These are phyloP conservation scores for Peniophora sp. DNA, from an alignment of 1,284 basidiomycete genomes.

Conservation along the genomic window DNA sequence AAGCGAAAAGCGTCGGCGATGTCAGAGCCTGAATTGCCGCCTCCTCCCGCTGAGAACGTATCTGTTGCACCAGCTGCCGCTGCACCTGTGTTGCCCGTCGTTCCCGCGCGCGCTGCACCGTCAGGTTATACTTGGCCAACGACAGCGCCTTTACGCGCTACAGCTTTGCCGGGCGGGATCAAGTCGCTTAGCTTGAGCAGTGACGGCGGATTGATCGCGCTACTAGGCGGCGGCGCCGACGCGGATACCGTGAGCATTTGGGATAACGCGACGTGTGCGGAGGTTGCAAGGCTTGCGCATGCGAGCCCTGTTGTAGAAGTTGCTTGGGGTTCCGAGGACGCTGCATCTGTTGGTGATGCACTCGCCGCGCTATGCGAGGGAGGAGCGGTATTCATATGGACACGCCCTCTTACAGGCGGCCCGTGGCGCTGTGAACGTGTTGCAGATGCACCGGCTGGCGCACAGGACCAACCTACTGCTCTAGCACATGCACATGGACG, in stretches of 20 bases:
- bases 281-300: slow-evolving; percentile 36
- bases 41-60: background rate
- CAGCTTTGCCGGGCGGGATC: background rate
- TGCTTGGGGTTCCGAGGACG: slow-evolving; percentile 50
- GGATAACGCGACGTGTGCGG: slow-evolving; percentile 26
- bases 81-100: background rate
- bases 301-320: slow-evolving; percentile 34
- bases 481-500: slow-evolving; percentile 47
- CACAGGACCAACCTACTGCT: slow-evolving; percentile 34
- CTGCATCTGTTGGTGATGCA: slow-evolving; percentile 33
- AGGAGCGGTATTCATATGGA: slow-evolving; percentile 54
- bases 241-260: slow-evolving; percentile 48
- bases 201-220: background rate
- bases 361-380: slow-evolving; percentile 38
- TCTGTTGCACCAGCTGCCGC: background rate
- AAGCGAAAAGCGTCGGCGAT: no score
- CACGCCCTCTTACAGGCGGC: slow-evolving; percentile 9
- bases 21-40: background rate
- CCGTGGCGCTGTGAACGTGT: no score
- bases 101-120: background rate
- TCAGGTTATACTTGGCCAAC: background rate
- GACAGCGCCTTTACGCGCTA: background rate
- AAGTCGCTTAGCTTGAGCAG: background rate
- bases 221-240: slow-evolving; percentile 22
- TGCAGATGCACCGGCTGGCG: background rate